Conservation (phyloP, 2,329 filamentous ascomycete genomes). For the Talaromyces sp. region DNA sequence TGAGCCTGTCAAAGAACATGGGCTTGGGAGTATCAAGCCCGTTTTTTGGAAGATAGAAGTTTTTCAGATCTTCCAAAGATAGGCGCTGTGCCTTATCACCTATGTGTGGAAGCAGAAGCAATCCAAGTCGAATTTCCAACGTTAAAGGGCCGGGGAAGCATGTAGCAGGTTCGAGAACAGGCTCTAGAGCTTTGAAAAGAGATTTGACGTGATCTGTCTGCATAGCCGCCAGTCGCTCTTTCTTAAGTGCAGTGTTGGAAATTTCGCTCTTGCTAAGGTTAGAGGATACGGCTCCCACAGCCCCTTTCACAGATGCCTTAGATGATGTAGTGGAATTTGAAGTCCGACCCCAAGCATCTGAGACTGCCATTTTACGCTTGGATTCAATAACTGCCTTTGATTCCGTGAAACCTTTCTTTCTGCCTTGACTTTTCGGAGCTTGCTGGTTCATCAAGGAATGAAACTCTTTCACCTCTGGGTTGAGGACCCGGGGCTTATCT, state of each 20-base stretch:
- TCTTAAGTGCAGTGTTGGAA: neutral
- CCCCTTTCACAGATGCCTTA: neutral
- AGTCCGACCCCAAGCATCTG: neutral
- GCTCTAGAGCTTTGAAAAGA: slow-evolving; percentile 33
- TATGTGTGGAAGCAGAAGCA: slow-evolving; percentile 30
- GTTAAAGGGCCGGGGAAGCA: slow-evolving; percentile 38
- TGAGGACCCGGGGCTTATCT: no score
- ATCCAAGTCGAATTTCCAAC: slow-evolving; percentile 42
- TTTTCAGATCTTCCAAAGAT: neutral
- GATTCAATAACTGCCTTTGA: neutral
- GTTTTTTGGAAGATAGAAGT: no score
- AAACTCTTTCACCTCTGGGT: neutral
- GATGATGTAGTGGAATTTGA: neutral
- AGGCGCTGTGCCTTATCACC: slow-evolving; percentile 28
- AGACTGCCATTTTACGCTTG: neutral
- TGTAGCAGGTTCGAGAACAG: slow-evolving; percentile 36
- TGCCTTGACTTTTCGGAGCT: neutral
- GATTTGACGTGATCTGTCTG: slow-evolving; percentile 8
- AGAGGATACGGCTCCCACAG: neutral
- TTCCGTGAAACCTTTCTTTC: neutral
- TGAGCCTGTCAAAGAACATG: slow-evolving; percentile 40
- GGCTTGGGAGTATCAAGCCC: neutral
- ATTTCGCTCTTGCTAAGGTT: no score
- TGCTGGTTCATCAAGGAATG: slow-evolving; percentile 2
- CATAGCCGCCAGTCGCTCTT: neutral